Evolutionary conservation across 176 grass and related monocot species (phyloP).

Genomic region (Oropetium thomaeum): DNA sequence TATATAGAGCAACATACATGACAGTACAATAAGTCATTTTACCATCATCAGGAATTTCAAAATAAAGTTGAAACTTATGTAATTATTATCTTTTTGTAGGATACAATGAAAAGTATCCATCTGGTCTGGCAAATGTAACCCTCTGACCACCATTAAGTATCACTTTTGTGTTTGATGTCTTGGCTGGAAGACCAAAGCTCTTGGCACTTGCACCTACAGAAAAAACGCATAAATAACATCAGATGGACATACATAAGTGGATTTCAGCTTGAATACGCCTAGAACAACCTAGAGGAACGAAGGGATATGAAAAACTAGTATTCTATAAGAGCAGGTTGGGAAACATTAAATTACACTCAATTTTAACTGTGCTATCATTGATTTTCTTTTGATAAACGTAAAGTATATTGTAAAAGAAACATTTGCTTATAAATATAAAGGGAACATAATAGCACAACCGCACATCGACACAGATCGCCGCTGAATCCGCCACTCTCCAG

Average conservation of each 20-base stretch:
- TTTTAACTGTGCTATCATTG: not conserved
- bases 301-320: not conserved
- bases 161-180: constrained; percentile 73
- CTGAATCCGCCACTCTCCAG: too few relatives aligned
- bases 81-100: constrained; percentile 33
- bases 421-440: too few relatives aligned
- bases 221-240: constrained; percentile 21
- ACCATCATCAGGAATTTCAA: not conserved
- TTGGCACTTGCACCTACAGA: constrained; percentile 46
- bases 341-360: not conserved
- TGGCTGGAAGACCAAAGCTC: constrained; percentile 67
- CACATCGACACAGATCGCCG: too few relatives aligned
- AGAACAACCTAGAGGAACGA: not conserved
- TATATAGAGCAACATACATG: not conserved
- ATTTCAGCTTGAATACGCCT: constrained; percentile 1
- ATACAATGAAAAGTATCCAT: constrained; percentile 99
- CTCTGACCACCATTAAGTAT: constrained; percentile 96
- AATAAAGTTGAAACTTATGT: not conserved
- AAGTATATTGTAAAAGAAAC: too few relatives aligned
- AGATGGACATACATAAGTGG: not conserved
- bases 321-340: not conserved
- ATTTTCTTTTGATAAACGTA: too few relatives aligned
- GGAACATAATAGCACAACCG: too few relatives aligned
- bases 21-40: not conserved
- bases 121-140: constrained; percentile 75